A percentile compares a stretch with the other conserved stretches of the same genome.
Evolutionary conservation across 2,329 filamentous ascomycete genomes (phyloP).

Genomic region (Fusarium clavum): DNA sequence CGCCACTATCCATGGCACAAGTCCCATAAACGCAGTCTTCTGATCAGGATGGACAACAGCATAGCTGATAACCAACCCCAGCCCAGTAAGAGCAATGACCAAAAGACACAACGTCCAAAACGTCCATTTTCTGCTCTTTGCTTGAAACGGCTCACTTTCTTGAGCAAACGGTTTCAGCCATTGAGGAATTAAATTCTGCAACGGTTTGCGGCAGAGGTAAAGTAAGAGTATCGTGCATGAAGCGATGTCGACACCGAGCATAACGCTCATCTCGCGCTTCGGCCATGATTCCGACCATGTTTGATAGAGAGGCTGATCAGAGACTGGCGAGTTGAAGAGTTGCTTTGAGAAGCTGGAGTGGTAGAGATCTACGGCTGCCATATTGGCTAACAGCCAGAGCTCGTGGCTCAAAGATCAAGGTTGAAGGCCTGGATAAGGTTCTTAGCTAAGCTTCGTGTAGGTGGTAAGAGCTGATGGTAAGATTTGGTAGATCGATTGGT

Average conservation of each 20-base stretch:
- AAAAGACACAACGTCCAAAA: slow-evolving; percentile 54
- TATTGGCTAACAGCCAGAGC: slow-evolving; percentile 10
- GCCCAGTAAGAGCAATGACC: slow-evolving; percentile 50
- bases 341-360: slow-evolving; percentile 30
- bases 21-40: slow-evolving; percentile 48
- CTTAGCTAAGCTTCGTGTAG: slow-evolving; percentile 12
- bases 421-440: slow-evolving; percentile 4
- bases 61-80: slow-evolving; percentile 50
- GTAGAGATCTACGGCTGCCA: slow-evolving; percentile 30
- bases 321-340: not conserved
- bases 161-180: slow-evolving; percentile 59
- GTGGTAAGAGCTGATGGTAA: not conserved
- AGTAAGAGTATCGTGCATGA: slow-evolving; percentile 49
- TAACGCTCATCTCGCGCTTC: slow-evolving; percentile 25
- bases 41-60: slow-evolving; percentile 47
- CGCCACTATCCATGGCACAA: slow-evolving; percentile 55
- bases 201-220: slow-evolving; percentile 43
- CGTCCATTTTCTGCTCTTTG: slow-evolving; percentile 52
- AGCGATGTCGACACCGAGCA: slow-evolving; percentile 37
- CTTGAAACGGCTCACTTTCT: slow-evolving; percentile 47
- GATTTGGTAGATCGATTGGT: not conserved
- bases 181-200: slow-evolving; percentile 50
- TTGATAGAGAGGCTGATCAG: not conserved
- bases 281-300: slow-evolving; percentile 19
- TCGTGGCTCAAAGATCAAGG: not conserved